Evolutionary conservation across 805 yeast genomes (phyloP).

Genomic region (Helenozyma rhizophorensis): DNA sequence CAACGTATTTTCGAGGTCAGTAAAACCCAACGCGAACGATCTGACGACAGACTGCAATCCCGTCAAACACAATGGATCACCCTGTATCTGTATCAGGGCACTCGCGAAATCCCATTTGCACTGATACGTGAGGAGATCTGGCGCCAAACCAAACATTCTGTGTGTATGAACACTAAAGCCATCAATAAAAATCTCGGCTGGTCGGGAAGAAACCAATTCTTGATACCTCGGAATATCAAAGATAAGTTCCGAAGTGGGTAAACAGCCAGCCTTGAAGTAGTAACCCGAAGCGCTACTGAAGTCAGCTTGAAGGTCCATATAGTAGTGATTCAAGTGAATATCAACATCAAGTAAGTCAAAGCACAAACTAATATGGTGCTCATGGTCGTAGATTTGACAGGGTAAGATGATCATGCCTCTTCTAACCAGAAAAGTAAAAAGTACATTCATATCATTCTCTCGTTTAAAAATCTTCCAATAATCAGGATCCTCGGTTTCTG

Average conservation of each 20-base stretch:
- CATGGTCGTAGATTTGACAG: conserved; percentile 59
- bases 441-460: conserved; percentile 73
- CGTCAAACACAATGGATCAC: conserved; percentile 43
- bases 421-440: conserved; percentile 64
- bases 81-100: conserved; percentile 53
- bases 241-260: conserved; percentile 19
- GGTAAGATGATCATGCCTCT: conserved; percentile 76
- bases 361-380: conserved; percentile 55
- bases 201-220: conserved; percentile 3
- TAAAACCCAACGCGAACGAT: conserved; percentile 58
- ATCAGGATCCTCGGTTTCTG: conserved; percentile 15
- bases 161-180: conserved; percentile 75
- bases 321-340: conserved; percentile 82
- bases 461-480: conserved; percentile 41
- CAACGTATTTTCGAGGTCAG: conserved; percentile 74
- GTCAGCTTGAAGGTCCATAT: conserved; percentile 86
- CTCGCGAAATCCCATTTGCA: conserved; percentile 86
- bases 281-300: conserved; percentile 48
- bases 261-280: conserved; percentile 16
- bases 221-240: conserved; percentile 23
- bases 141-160: conserved; percentile 73
- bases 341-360: conserved; percentile 71
- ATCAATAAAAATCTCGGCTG: conserved; percentile 51
- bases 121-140: conserved; percentile 72
- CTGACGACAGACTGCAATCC: conserved; percentile 39